These are phyloP conservation scores for Echites panduratus DNA, from an alignment of 257 asterid genomes.

Conservation along the genomic window DNA sequence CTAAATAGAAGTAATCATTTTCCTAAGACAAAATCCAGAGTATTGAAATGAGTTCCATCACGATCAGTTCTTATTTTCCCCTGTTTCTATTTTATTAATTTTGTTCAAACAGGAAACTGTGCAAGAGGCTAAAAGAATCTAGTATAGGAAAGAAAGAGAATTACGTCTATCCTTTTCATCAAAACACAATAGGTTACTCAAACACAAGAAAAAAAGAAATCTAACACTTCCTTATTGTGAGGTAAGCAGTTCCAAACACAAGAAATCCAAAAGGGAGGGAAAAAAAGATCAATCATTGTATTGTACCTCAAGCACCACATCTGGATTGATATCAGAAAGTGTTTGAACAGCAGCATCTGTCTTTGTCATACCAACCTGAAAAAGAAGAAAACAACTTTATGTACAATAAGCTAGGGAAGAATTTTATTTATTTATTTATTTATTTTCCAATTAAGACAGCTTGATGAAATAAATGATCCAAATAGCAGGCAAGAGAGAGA, in stretches of 20 bases:
- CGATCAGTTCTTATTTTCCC: not conserved
- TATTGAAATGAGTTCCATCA: not conserved
- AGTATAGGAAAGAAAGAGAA: not conserved
- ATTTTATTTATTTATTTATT: too few species aligned
- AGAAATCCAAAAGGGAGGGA: not conserved
- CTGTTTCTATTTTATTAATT: not conserved
- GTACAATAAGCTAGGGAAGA: not conserved
- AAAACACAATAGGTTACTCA: not conserved
- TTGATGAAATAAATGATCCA: not conserved
- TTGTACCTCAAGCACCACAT: slow-evolving; percentile 92
- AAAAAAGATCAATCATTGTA: slow-evolving; percentile 4
- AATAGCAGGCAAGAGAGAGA: not conserved
- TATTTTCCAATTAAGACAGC: not conserved
- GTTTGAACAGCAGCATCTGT: slow-evolving; percentile 99
- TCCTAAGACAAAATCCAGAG: not conserved
- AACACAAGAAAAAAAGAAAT: not conserved
- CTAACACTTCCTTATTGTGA: not conserved
- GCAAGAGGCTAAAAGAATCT: not conserved
- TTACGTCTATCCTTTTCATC: not conserved
- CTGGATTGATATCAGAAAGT: slow-evolving; percentile 92
- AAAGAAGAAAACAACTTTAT: slow-evolving; percentile 5
- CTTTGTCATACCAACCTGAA: slow-evolving; percentile 91
- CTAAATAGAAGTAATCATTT: not conserved
- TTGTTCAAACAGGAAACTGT: not conserved
- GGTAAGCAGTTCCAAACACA: not conserved